Conservation (phyloP, 257 asterid genomes). For the Leptodermis oblonga region DNA sequence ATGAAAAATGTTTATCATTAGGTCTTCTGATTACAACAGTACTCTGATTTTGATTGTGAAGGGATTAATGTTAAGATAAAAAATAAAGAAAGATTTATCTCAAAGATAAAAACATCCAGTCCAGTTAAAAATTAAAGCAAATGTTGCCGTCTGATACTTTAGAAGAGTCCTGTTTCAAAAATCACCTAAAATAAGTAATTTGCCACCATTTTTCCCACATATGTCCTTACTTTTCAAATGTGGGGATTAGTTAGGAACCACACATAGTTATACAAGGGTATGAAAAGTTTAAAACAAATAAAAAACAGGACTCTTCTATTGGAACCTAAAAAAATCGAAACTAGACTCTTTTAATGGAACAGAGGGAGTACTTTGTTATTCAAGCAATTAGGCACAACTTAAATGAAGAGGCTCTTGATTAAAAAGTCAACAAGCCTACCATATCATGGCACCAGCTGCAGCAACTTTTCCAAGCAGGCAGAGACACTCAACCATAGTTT, state of each 20-base stretch:
- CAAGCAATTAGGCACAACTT: not conserved
- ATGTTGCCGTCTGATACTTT: no score
- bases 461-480: constrained; percentile 98
- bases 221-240: no score
- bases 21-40: constrained; percentile 1
- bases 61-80: not conserved
- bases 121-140: not conserved
- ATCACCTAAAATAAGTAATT: no score
- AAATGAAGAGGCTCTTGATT: constrained; percentile 9
- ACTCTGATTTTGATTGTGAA: not conserved
- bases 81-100: not conserved
- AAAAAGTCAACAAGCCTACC: constrained; percentile 49
- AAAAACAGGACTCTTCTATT: not conserved
- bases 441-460: constrained; percentile 96
- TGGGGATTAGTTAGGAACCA: no score
- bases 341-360: not conserved
- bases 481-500: constrained; percentile 93
- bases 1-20: not conserved
- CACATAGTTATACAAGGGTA: no score
- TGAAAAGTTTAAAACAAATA: no score
- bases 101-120: not conserved
- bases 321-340: not conserved
- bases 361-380: not conserved
- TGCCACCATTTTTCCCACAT: no score
- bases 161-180: no score